Evolutionary conservation across 176 grass and related monocot genomes (phyloP).

Genomic region (Cenchrus purpureus): DNA sequence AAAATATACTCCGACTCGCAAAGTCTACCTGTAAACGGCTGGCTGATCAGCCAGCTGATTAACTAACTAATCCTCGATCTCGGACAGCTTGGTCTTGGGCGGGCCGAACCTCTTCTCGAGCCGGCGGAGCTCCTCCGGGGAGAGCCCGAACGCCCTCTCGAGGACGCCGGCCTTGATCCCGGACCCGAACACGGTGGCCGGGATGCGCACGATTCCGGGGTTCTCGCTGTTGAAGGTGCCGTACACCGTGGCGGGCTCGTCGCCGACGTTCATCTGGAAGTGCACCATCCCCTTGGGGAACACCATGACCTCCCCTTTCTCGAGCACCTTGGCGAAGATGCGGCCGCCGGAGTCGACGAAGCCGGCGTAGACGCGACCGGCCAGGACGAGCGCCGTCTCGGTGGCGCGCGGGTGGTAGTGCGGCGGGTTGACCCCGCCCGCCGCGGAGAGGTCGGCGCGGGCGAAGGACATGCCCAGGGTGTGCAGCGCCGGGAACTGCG

Average conservation of each 20-base stretch:
- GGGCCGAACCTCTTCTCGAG: slow-evolving; percentile 70
- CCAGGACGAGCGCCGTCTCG: slow-evolving; percentile 74
- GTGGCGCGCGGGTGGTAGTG: slow-evolving; percentile 87
- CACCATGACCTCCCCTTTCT: slow-evolving; percentile 80
- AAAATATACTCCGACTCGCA: slow-evolving; percentile 18
- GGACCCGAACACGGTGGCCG: slow-evolving; percentile 67
- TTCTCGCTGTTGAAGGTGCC: slow-evolving; percentile 88
- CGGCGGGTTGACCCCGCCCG: slow-evolving; percentile 74
- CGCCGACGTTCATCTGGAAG: slow-evolving; percentile 86
- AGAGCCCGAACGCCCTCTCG: slow-evolving; percentile 75
- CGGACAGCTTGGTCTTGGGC: slow-evolving; percentile 47
- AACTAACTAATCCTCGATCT: slow-evolving; percentile 36
- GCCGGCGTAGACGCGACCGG: slow-evolving; percentile 66
- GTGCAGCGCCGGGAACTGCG: slow-evolving; percentile 76
- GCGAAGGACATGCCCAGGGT: slow-evolving; percentile 81
- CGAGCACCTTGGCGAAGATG: slow-evolving; percentile 75
- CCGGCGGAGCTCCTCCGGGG: slow-evolving; percentile 46
- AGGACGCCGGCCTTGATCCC: slow-evolving; percentile 60
- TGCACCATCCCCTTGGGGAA: slow-evolving; percentile 75
- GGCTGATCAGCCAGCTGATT: background rate
- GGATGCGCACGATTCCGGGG: slow-evolving; percentile 73
- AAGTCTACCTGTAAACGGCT: background rate
- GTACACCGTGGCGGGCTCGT: slow-evolving; percentile 56
- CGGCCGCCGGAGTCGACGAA: slow-evolving; percentile 74
- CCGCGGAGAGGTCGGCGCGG: slow-evolving; percentile 63